Base-by-base conservation (phyloP, 805 yeast species). In the Schwanniomyces vanrijiae region DNA sequence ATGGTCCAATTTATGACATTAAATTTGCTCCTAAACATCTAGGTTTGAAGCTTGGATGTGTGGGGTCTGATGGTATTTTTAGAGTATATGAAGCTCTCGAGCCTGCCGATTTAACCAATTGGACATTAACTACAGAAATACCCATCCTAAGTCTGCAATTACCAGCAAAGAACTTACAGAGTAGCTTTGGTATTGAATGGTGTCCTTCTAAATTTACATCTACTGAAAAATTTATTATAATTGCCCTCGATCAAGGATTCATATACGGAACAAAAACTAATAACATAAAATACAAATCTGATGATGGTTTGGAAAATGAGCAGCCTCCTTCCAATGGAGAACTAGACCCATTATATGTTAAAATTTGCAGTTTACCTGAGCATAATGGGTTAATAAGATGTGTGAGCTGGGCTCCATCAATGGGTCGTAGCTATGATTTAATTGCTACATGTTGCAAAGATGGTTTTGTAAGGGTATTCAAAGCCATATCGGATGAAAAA, bases 361-460 rank as follows among this genome's bases (percentile, higher is more conserved):
- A 78, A 45, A 82, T 82, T 0, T 82, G 86, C 28, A 81, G 80
- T 50, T 71, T 92, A 20, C 87, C 90, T 2, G 97, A 90, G 34
- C 97, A 91, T 62, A 77, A 80, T 45, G 96, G 96, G 2, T 75
- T 92, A 35, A 89, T 92, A 28, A 75, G 98, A 58, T 86, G 90
- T 14, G 89, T 91, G 4, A 78, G 91, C 25, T 92, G 99, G 99
- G 98, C 98, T 0, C 97, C 98, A 2, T 82, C 95, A 0, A 88
- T 91, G 86, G 98, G 98, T 2, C 75, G 96, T 55, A 82, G 85
- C 52, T 88, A 82, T 62, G 96, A 92, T 56, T 71, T 91, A 41
- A 75, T 94, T 37, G 98, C 99, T 0, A 92, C 98, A 0, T 98
- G 95, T 4, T 90, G 96, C 62, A 90, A 90, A 63, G 99, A 94